These are phyloP conservation scores for Monilinia aucupariae DNA, from an alignment of 2,329 filamentous ascomycete genomes.

Conservation along the genomic window DNA sequence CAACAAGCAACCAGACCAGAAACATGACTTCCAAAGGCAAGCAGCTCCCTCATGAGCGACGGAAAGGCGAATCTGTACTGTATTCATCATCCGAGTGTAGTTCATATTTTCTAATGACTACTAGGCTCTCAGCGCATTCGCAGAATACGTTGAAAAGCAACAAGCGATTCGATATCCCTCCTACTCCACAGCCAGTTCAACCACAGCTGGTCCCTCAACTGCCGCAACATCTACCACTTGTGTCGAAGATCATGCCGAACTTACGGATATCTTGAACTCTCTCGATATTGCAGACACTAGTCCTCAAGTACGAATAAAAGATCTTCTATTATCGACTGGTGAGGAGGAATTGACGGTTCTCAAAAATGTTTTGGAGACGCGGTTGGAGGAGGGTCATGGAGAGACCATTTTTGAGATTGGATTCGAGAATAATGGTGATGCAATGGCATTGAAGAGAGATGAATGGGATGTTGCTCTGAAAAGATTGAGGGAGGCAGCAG, in stretches of 20 bases:
- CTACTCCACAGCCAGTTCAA: constrained; percentile 16
- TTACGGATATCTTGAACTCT: constrained; percentile 72
- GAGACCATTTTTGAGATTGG: constrained; percentile 91
- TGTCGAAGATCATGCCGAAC: constrained; percentile 71
- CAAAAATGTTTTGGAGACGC: constrained; percentile 56
- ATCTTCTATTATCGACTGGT: constrained; percentile 62
- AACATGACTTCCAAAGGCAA: constrained; percentile 46
- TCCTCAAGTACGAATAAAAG: constrained; percentile 63
- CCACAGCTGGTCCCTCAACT: constrained; percentile 17
- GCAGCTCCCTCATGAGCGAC: constrained; percentile 70
- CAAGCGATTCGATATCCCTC: constrained; percentile 65
- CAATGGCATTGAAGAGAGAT: constrained; percentile 67
- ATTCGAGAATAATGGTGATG: constrained; percentile 81
- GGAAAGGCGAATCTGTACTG: constrained; percentile 78
- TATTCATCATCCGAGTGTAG: background rate
- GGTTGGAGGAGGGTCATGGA: constrained; percentile 77
- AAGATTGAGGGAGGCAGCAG: constrained; percentile 61
- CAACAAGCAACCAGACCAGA: background rate
- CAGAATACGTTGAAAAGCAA: constrained; percentile 94
- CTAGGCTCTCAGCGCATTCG: constrained; percentile 85
- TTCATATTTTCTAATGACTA: constrained; percentile 3
- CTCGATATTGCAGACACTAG: constrained; percentile 67
- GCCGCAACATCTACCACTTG: constrained; percentile 23
- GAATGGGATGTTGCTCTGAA: constrained; percentile 71
- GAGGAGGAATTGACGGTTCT: constrained; percentile 60